A percentile compares a stretch with the other conserved stretches of the same genome.
Evolutionary conservation across 129 eudicot genomes (phyloP).

Genomic region (Helianthus annuus): HanXRQr2.0-SUNRISE NC_035448.2:195224053-195224552

Average conservation of each 20-base stretch:
- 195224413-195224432: slow-evolving; percentile 28
- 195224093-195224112: too few relatives aligned
- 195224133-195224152: too few relatives aligned
- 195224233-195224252: too few relatives aligned
- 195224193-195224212: too few relatives aligned
- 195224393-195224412: slow-evolving; percentile 15
- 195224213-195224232: too few relatives aligned
- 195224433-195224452: slow-evolving; percentile 21
- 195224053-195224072: too few relatives aligned
- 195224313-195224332: background rate
- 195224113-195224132: too few relatives aligned
- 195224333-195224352: background rate
- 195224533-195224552: slow-evolving; percentile 39
- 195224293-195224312: too few relatives aligned
- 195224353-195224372: background rate
- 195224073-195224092: too few relatives aligned
- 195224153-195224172: too few relatives aligned
- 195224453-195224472: slow-evolving; percentile 41
- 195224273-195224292: background rate
- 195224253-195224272: too few relatives aligned
- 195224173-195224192: too few relatives aligned
- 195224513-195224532: slow-evolving; percentile 25
- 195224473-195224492: slow-evolving; percentile 35
- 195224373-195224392: slow-evolving; percentile 16
- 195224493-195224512: slow-evolving; percentile 35